phyloP scores from a whole-genome alignment of 2,329 filamentous ascomycete species.

The Elsinoe ampelina region DNA sequence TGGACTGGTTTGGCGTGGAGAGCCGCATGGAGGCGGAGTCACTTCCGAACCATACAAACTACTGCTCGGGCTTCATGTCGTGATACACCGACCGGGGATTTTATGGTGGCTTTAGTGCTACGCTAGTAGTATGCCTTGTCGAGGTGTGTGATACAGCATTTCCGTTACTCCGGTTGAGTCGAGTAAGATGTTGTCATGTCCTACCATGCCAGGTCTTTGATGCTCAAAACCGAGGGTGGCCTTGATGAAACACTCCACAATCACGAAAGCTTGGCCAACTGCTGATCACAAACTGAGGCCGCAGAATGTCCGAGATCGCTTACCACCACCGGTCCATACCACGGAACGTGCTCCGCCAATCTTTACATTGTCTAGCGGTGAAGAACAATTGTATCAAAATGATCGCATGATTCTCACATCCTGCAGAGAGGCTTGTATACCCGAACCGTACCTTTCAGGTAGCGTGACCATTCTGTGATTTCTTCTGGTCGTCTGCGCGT shows the following conservation, averaged over 20 bases:
- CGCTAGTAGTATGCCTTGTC: background rate
- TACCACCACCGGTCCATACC: background rate
- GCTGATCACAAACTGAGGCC: background rate
- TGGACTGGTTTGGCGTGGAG: background rate
- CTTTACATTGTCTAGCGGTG: background rate
- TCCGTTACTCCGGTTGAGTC: background rate
- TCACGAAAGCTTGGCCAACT: background rate
- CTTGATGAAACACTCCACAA: constrained; percentile 1
- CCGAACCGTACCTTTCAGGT: background rate
- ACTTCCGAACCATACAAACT: background rate
- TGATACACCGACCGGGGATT: background rate
- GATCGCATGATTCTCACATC: constrained; percentile 2
- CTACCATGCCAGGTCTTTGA: too few species aligned
- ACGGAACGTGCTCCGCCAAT: background rate
- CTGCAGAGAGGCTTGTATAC: background rate
- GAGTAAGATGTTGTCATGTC: too few species aligned
- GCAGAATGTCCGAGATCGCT: background rate
- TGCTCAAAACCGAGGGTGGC: background rate
- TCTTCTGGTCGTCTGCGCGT: background rate
- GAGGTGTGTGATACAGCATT: background rate
- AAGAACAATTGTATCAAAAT: background rate
- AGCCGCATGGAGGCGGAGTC: background rate
- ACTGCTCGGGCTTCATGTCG: background rate
- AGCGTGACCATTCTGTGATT: constrained; percentile 3
- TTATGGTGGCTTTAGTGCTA: too few species aligned